phyloP scores from a whole-genome alignment of 1,284 basidiomycete species.

The Sporisorium sorghi region DNA sequence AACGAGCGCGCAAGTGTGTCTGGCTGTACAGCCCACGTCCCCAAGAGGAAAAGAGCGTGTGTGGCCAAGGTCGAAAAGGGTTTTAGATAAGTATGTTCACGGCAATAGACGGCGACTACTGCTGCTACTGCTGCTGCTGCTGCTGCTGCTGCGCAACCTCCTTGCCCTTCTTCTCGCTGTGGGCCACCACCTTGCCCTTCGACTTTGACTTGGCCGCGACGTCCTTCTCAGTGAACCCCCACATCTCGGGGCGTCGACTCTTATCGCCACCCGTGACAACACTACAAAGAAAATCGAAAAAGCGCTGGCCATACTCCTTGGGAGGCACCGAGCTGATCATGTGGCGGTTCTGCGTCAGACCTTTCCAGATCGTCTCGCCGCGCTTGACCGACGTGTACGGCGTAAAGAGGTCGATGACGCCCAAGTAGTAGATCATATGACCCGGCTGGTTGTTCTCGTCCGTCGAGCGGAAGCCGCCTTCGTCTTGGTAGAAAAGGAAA shows the following conservation, averaged over 20 bases:
- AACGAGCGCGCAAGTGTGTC: not conserved
- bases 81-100: not conserved
- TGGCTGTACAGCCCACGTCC: not conserved
- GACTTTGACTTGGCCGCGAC: conserved; percentile 15
- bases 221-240: conserved; percentile 36
- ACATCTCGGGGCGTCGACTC: conserved; percentile 52
- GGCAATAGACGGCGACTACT: too few relatives aligned
- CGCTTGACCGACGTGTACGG: conserved; percentile 85
- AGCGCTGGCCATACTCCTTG: conserved; percentile 63
- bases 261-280: conserved; percentile 55
- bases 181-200: conserved; percentile 11
- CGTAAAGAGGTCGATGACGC: conserved; percentile 73
- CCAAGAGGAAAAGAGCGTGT: not conserved
- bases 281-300: conserved; percentile 59
- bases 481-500: conserved; percentile 96
- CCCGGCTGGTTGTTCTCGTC: conserved; percentile 82
- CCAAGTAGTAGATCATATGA: conserved; percentile 86
- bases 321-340: conserved; percentile 66
- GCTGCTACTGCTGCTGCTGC: conserved; percentile 22
- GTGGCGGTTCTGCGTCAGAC: conserved; percentile 73
- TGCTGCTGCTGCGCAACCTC: not conserved
- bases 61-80: not conserved
- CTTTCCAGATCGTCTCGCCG: conserved; percentile 91
- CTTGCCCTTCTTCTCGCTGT: conserved; percentile 6
- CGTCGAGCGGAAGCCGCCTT: conserved; percentile 90